Evolutionary conservation across 495 filamentous ascomycete species (phyloP).

Genomic region (Penicillium malachiteum): DNA sequence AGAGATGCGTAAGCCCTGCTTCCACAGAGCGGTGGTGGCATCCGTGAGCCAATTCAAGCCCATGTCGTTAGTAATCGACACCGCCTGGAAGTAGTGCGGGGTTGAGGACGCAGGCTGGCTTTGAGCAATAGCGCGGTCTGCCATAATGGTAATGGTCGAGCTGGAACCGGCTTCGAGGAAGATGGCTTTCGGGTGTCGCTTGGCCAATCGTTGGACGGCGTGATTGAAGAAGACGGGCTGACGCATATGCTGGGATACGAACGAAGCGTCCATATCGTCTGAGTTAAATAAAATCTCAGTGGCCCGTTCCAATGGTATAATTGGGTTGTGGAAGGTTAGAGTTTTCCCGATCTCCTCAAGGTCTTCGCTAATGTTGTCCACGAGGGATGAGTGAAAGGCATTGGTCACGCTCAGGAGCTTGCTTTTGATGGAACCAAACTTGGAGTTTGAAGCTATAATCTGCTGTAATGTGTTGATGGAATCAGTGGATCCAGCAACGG

Average conservation of each 20-base stretch:
- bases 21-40: conserved; percentile 48
- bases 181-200: conserved; percentile 30
- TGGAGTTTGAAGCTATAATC: neutral
- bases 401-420: neutral
- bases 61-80: conserved; percentile 40
- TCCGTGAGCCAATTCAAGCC: conserved; percentile 32
- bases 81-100: conserved; percentile 36
- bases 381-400: too few relatives aligned
- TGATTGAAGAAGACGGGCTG: conserved; percentile 52
- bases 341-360: conserved; percentile 16
- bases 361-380: too few relatives aligned
- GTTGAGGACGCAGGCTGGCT: neutral
- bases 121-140: conserved; percentile 27
- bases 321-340: neutral
- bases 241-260: conserved; percentile 47
- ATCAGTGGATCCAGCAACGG: conserved; percentile 40
- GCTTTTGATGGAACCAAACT: neutral
- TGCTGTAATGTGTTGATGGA: conserved; percentile 26
- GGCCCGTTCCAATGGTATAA: neutral
- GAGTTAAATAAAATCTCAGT: neutral
- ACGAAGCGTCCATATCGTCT: conserved; percentile 13
- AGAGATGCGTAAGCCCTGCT: conserved; percentile 29
- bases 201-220: conserved; percentile 43
- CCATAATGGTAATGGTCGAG: conserved; percentile 48
- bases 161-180: conserved; percentile 55